Base-by-base conservation (phyloP, 2,329 filamentous ascomycete genomes). In the Macrophomina phaseolina region DNA sequence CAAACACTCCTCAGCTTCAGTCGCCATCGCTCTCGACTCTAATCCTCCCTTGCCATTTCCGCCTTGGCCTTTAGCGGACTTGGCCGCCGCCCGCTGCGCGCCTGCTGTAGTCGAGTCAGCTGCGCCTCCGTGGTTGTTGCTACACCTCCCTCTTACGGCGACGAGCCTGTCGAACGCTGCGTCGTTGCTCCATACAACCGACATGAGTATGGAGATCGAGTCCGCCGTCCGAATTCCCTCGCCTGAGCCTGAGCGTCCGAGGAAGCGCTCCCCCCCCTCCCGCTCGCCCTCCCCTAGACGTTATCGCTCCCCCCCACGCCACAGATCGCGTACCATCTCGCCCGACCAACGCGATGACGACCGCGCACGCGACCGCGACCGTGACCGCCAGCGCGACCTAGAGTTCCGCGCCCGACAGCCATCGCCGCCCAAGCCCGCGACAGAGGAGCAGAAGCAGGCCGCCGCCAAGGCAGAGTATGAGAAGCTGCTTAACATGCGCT, bases 401-500 rank as follows among this genome's bases (percentile, higher is more conserved):
- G 84, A 81, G 65, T 72, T 76, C 67, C 74, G 75, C 65, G 64
- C 65, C 16, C 72, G 74, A 56, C 72, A 85, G 67, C 78, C 81
- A 66, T 79, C 83, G 64, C 80, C 81, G 42, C 79, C 81, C 45
- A 87, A 87, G 72, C 83, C 84, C n/a, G 78, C 86, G 55, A 86
- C 85, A 3, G 93, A 91, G 73, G 93, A 93, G 77, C 90, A 94
- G 79, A 97, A 96, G 80, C 92, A 94, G 80, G 92, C 90, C 30
- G 89, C 89, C 48, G 92, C 93, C 51, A 96, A 97, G 82, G 92
- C 93, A 70, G 94, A 97, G 83, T 96, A 97, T 81, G 90, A 96
- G 80, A 94, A 94, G 81, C 86, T 98, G 68, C 83, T 97, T 72
- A 95, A 87, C 71, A 94, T 97, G 88, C 91, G 95, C 71, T 97